These are phyloP conservation scores for Chrysanthemum lavandulifolium DNA, from an alignment of 129 eudicot genomes.

Conservation along the genomic window DNA sequence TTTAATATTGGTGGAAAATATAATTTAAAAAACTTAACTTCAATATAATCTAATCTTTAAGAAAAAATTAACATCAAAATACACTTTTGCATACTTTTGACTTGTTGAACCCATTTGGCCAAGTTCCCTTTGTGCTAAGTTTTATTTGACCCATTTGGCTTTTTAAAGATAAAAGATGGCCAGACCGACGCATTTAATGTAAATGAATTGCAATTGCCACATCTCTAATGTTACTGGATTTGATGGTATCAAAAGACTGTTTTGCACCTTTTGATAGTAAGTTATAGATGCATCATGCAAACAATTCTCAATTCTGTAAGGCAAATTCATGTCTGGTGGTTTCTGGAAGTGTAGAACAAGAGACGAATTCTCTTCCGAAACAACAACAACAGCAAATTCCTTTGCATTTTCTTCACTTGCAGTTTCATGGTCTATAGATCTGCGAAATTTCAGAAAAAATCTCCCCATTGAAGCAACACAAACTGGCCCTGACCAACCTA, in stretches of 20 bases:
- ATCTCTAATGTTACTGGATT: neutral
- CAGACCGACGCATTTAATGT: too few species aligned
- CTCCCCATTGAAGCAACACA: constrained; percentile 94
- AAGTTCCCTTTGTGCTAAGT: too few species aligned
- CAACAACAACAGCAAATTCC: constrained; percentile 75
- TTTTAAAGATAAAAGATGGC: too few species aligned
- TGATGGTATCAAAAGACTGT: neutral
- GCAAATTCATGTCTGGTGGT: constrained; percentile 63
- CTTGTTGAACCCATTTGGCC: too few species aligned
- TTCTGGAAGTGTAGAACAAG: constrained; percentile 71
- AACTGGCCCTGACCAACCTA: constrained; percentile 95
- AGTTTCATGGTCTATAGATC: constrained; percentile 31
- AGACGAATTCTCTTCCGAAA: constrained; percentile 81
- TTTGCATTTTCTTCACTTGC: constrained; percentile 24
- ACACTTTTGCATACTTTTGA: too few species aligned
- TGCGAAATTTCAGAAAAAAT: constrained; percentile 76
- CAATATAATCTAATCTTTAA: too few species aligned
- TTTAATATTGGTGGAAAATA: too few species aligned
- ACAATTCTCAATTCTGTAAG: constrained; percentile 85
- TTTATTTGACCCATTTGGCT: too few species aligned
- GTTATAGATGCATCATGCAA: constrained; percentile 64
- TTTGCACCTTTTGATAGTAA: constrained; percentile 83
- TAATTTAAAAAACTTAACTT: too few species aligned
- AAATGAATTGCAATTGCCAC: neutral
- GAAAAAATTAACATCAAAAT: too few species aligned